Evolutionary conservation across 2,329 filamentous ascomycete species (phyloP), one percentile per base, ranked within the genome.

Genomic region (Nemania serpens): DNA sequence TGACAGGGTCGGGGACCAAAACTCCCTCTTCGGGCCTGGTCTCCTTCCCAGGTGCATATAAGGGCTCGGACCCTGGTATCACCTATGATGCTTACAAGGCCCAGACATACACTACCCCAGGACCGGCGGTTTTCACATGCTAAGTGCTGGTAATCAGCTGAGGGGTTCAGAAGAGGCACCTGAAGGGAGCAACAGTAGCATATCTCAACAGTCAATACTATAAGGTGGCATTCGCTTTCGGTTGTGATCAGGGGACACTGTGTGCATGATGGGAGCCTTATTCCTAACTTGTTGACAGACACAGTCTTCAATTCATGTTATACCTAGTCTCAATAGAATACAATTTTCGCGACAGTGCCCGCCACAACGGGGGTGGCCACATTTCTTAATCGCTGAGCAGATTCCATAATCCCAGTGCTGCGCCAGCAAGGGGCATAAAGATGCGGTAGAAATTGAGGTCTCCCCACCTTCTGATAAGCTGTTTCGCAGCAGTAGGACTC

Each of bases 41-140:
- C 15, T 67, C 77, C 1, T 83, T 85, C 72, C 83, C 83, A 0
- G 83, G 83, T 6, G 82, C 80, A 1, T 85, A 86, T 68, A 77
- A 78, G 67, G 71, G 69, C 1, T 75, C 71, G 17, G 82, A 84
- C 59, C 72, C 82, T 0, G 83, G 83, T 0, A 77, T 86, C 55
- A 81, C 78, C 12, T 84, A 81, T 62, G 78, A 84, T 68, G 71
- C 81, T 17, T 85, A 84, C 69, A 75, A 80, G 69, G 76, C 78
- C 3, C 59, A 70, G 51, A 70, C 72, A 5, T 83, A 84, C 63
- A 78, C 70, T 2, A 76, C 82, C 46, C 81, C 81, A 0, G 81
- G 81, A 0, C 81, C 81, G 37, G 70, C 75, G 1, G 72, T 83
- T 2, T 82, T 83, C 65, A 76, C 70, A 15, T 84, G 81, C 69